These are phyloP conservation scores for Calonectria honghensis DNA, from an alignment of 2,329 filamentous ascomycete genomes.

Conservation along the genomic window DNA sequence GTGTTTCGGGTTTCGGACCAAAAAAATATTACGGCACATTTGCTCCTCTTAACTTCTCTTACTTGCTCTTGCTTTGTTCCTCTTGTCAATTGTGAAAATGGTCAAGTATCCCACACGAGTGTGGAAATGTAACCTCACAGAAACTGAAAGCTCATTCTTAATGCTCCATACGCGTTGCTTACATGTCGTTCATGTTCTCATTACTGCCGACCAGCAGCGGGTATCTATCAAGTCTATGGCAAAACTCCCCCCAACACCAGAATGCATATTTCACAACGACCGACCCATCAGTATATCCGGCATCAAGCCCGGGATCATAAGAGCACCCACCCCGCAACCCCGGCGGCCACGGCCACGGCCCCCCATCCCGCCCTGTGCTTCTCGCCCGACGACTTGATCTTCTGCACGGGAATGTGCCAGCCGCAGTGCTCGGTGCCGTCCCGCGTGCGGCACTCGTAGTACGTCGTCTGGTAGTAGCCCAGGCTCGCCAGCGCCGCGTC, in stretches of 20 bases:
- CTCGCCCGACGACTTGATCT: constrained; percentile 50
- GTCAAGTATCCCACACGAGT: too few species aligned
- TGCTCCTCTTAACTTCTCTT: not conserved
- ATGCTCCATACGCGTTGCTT: too few species aligned
- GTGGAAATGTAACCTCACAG: too few species aligned
- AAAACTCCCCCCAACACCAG: constrained; percentile 10
- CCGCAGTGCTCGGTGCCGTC: constrained; percentile 58
- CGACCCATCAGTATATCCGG: not conserved
- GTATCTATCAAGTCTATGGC: constrained; percentile 37
- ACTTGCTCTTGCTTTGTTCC: too few species aligned
- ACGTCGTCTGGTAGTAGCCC: constrained; percentile 59
- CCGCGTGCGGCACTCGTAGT: constrained; percentile 59
- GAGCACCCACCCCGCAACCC: constrained; percentile 47
- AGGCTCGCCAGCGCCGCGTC: constrained; percentile 55
- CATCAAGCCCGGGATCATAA: constrained; percentile 30
- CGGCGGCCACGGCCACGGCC: constrained; percentile 45
- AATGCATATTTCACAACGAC: not conserved
- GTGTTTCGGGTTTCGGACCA: constrained; percentile 65
- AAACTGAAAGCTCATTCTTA: too few species aligned
- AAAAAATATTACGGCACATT: constrained; percentile 53
- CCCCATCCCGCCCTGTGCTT: constrained; percentile 48
- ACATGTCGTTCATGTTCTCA: constrained; percentile 18
- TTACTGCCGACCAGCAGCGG: constrained; percentile 36
- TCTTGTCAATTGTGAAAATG: too few species aligned
- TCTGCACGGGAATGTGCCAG: constrained; percentile 60